phyloP scores from a whole-genome alignment of 2,329 filamentous ascomycete species.

The Chaetomiaceae sp. region DNA sequence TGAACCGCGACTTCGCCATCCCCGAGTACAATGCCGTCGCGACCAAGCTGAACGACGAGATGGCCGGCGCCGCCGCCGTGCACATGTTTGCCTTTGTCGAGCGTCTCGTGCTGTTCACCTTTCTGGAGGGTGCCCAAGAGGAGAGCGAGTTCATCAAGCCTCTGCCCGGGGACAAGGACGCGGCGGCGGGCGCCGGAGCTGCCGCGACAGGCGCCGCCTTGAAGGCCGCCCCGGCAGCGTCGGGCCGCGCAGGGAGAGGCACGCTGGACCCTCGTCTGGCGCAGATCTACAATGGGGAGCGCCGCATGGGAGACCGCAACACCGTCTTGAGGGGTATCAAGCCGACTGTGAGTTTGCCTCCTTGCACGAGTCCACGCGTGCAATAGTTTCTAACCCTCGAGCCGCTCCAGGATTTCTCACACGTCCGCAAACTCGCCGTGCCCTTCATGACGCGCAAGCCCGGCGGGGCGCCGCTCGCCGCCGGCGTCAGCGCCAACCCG shows the following conservation, averaged over 20 bases:
- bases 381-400: neutral
- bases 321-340: conserved; percentile 81
- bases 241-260: conserved; percentile 55
- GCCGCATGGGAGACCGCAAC: conserved; percentile 90
- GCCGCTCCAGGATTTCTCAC: conserved; percentile 73
- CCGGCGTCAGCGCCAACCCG: conserved; percentile 37
- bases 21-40: conserved; percentile 87
- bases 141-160: conserved; percentile 92
- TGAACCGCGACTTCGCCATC: conserved; percentile 84
- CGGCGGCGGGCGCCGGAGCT: conserved; percentile 33
- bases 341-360: conserved; percentile 63
- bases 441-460: conserved; percentile 66
- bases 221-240: conserved; percentile 38
- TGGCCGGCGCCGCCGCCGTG: conserved; percentile 64
- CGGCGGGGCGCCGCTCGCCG: conserved; percentile 10
- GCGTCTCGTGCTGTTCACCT: conserved; percentile 84
- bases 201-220: conserved; percentile 34
- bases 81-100: conserved; percentile 90
- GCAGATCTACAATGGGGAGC: conserved; percentile 87
- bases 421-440: conserved; percentile 80
- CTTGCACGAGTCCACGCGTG: too few species aligned
- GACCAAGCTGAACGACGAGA: conserved; percentile 72
- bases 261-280: conserved; percentile 74
- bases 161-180: conserved; percentile 60
- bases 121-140: conserved; percentile 83